A percentile compares a stretch with the other conserved stretches of the same genome.
Evolutionary conservation across 1,139 yeast genomes (phyloP).

Genomic region (Candida labiduridarum): DNA sequence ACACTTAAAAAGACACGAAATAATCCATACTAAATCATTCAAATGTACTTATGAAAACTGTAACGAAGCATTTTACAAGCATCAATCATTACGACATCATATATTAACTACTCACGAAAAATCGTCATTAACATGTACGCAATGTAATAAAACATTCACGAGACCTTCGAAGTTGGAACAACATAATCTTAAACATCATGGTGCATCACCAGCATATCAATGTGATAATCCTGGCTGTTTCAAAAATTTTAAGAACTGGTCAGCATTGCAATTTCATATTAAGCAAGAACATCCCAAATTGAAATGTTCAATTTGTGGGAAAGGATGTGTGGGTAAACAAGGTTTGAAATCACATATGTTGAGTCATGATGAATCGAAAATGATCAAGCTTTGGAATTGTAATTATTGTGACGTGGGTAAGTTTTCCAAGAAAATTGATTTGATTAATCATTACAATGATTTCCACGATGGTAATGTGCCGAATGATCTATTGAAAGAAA

Average conservation of each 20-base stretch:
- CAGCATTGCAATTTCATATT: conserved; percentile 71
- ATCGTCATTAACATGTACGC: conserved; percentile 50
- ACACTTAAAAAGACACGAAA: conserved; percentile 80
- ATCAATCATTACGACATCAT: conserved; percentile 79
- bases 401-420: conserved; percentile 43
- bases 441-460: conserved; percentile 45
- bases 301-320: conserved; percentile 67
- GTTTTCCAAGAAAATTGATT: conserved; percentile 37
- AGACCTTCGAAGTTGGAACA: conserved; percentile 64
- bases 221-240: conserved; percentile 68
- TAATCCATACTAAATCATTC: conserved; percentile 75
- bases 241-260: conserved; percentile 70
- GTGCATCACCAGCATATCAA: conserved; percentile 55
- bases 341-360: conserved; percentile 76
- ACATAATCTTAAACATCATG: conserved; percentile 64
- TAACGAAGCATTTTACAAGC: conserved; percentile 68
- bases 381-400: conserved; percentile 66
- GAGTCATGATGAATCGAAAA: conserved; percentile 52
- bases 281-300: conserved; percentile 74
- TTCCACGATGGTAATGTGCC: conserved; percentile 47
- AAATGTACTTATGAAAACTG: conserved; percentile 66
- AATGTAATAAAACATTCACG: conserved; percentile 60
- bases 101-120: conserved; percentile 61
- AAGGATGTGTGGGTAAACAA: conserved; percentile 70
- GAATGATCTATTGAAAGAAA: conserved; percentile 30